Conservation (phyloP, 768 basidiomycete species). For the Suillus occidentalis region DNA sequence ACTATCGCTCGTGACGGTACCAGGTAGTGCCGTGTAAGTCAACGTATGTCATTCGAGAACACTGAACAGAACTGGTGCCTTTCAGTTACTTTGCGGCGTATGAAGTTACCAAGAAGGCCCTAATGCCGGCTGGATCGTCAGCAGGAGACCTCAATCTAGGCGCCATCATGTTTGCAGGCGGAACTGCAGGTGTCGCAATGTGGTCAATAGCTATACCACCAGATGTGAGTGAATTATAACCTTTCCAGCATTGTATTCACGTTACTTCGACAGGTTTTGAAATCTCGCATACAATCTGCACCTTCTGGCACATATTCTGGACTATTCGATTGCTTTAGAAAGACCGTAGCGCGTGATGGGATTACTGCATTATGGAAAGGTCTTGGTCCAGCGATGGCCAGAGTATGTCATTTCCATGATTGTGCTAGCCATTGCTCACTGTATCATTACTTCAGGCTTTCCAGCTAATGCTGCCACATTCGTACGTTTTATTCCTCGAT, state of each 20-base stretch:
- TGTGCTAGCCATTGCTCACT: not conserved
- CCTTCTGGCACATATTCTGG: constrained; percentile 98
- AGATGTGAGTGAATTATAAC: constrained; percentile 57
- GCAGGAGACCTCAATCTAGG: constrained; percentile 80
- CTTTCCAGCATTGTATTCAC: not conserved
- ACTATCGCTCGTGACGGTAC: constrained; percentile 94
- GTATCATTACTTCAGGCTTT: constrained; percentile 61
- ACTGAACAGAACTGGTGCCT: constrained; percentile 8
- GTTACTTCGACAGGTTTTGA: constrained; percentile 69
- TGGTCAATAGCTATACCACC: constrained; percentile 98
- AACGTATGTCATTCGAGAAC: not conserved
- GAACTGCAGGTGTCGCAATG: constrained; percentile 95
- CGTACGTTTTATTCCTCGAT: constrained; percentile 47
- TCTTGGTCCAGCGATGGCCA: constrained; percentile 94
- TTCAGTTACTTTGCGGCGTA: constrained; percentile 94
- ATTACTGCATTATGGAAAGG: constrained; percentile 92
- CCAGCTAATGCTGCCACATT: constrained; percentile 95
- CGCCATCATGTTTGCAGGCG: constrained; percentile 89
- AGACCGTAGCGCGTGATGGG: constrained; percentile 90
- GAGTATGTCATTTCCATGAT: constrained; percentile 48
- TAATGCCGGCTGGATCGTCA: constrained; percentile 82
- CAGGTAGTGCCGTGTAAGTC: constrained; percentile 92
- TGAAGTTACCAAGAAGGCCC: constrained; percentile 84
- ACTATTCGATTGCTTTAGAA: constrained; percentile 86
- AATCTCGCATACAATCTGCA: constrained; percentile 94